Base-by-base conservation (phyloP, 202 grass and related monocot genomes). In the Dendrocalamus latiflorus region DNA sequence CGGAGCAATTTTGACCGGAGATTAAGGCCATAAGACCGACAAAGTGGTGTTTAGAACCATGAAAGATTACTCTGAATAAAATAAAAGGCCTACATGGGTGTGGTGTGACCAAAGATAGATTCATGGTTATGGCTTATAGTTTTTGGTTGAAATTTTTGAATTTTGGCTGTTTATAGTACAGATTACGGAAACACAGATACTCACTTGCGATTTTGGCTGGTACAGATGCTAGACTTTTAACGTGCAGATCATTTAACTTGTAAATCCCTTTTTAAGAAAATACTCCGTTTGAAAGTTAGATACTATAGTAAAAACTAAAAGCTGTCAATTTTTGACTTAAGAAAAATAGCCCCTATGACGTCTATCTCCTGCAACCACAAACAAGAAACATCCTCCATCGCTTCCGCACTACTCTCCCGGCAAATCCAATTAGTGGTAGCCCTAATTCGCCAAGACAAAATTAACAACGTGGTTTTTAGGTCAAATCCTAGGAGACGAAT, bases 1-100 rank as follows among this genome's bases (percentile, higher is more conserved):
- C 21, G 38, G 61, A 38, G 86, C 62, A 53, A 67, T 42, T 88
- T 97, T 90, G 94, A 97, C 94, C 69, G 22, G 55, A 26, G 83
- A 78, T 79, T 74, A 78, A 74, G 74, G 73, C 61, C 83, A 3
- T 54, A 84, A 85, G 75, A 83, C 88, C 87, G 82, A 97, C 89
- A 94, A 90, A 93, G 80, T 54, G 89, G 47, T 76, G 86, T 71
- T 93, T 89, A 81, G 80, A 90, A 90, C 84, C 54, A 67, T 44
- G 41, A 82, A 65, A 77, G 45, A 82, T 69, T 70, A 49, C 73
- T 80, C 36, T 36, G 77, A 9, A 16, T 55, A 38, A 14, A 80
- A 34, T 74, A 81, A 47, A 22, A 48, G 73, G 74, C 17, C 76
- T 53, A 63, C 60, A 68, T 74, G 66, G 83, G 36, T 33, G 17